Conservation (phyloP, 495 filamentous ascomycete genomes). For the Neurospora intermedia region DNA sequence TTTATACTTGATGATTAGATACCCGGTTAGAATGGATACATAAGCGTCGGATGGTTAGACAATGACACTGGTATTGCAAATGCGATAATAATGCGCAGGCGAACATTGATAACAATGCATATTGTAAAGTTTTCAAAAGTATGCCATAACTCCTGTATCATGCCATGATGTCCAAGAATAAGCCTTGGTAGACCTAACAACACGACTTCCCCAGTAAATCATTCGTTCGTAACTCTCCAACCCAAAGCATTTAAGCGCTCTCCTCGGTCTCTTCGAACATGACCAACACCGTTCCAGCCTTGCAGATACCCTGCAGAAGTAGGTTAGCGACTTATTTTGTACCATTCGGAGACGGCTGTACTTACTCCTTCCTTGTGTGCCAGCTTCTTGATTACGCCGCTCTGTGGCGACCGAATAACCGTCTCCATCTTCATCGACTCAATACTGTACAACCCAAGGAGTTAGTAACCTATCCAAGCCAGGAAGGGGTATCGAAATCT, state of each 20-base stretch:
- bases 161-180: background rate
- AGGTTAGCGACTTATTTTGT: constrained; percentile 6
- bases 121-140: background rate
- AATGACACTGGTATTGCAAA: background rate
- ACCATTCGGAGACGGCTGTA: constrained; percentile 9
- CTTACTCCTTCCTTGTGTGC: constrained; percentile 83
- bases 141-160: background rate
- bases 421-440: constrained; percentile 99
- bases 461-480: background rate
- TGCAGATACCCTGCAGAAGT: constrained; percentile 42
- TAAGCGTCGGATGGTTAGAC: background rate
- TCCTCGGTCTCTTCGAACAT: constrained; percentile 36
- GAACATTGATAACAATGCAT: background rate
- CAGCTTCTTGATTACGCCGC: constrained; percentile 67
- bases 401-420: constrained; percentile 80
- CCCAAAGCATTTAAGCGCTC: background rate
- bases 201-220: background rate
- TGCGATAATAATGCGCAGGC: background rate
- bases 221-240: background rate
- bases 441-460: constrained; percentile 39
- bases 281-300: constrained; percentile 46
- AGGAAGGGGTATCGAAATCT: background rate
- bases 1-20: background rate
- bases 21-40: background rate
- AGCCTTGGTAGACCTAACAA: background rate